Conservation (phyloP, 2,329 filamentous ascomycete species). For the Alternaria consortialis region DNA sequence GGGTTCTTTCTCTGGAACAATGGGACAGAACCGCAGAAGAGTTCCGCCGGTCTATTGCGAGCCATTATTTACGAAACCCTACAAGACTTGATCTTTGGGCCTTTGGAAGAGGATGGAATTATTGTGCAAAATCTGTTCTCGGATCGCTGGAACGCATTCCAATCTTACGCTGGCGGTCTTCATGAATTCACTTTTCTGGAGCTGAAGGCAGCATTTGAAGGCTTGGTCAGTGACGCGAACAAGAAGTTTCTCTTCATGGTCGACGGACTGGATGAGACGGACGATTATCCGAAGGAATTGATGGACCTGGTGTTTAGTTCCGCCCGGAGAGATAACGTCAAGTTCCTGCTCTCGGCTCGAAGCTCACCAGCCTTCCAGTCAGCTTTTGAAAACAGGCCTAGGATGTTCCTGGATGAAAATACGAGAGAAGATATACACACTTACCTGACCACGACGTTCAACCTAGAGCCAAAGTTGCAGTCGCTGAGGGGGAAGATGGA, state of each 20-base stretch:
- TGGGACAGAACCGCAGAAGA: constrained; percentile 41
- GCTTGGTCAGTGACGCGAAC: constrained; percentile 36
- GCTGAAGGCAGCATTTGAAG: constrained; percentile 35
- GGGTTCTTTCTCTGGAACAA: constrained; percentile 59
- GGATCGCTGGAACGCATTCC: constrained; percentile 43
- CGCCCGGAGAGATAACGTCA: constrained; percentile 40
- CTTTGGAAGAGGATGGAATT: constrained; percentile 34
- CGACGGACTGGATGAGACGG: constrained; percentile 44
- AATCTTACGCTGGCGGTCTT: constrained; percentile 39
- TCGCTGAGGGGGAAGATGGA: constrained; percentile 33
- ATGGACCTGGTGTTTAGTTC: constrained; percentile 30
- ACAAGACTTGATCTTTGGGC: constrained; percentile 45
- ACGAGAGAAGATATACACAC: constrained; percentile 31
- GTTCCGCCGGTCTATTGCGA: constrained; percentile 33
- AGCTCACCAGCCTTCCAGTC: constrained; percentile 29
- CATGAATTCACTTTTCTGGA: constrained; percentile 32
- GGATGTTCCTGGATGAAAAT: constrained; percentile 33
- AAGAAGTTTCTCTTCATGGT: constrained; percentile 47
- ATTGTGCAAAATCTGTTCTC: constrained; percentile 39
- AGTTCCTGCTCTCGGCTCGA: constrained; percentile 44
- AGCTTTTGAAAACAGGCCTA: constrained; percentile 35
- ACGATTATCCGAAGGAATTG: constrained; percentile 31
- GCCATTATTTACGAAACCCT: constrained; percentile 43
- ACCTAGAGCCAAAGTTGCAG: constrained; percentile 15
- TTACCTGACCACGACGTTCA: constrained; percentile 23